phyloP scores from a whole-genome alignment of 2,329 filamentous ascomycete species.

The Ophiocordyceps robertsii region DNA sequence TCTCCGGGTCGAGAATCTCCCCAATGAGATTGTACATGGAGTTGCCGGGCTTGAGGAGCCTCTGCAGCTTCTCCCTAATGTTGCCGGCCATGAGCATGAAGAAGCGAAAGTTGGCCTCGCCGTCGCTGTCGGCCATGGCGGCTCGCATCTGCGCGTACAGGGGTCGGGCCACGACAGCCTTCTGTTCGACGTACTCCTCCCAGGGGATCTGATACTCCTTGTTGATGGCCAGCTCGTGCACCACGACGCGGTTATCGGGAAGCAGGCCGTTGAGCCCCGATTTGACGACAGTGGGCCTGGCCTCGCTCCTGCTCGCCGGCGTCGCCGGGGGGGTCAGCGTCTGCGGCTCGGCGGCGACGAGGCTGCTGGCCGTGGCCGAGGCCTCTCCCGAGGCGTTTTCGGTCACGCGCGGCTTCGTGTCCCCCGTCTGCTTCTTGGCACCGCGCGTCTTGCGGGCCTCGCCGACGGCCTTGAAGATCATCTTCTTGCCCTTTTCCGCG shows the following conservation, averaged over 20 bases:
- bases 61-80: conserved; percentile 58
- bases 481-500: conserved; percentile 52
- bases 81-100: conserved; percentile 59
- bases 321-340: conserved; percentile 41
- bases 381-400: conserved; percentile 27
- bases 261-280: conserved; percentile 39
- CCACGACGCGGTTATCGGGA: conserved; percentile 60
- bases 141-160: conserved; percentile 44
- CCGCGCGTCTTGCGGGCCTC: conserved; percentile 54
- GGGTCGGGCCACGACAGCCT: conserved; percentile 32
- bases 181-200: conserved; percentile 44
- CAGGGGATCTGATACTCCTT: conserved; percentile 61
- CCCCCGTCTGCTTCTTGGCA: conserved; percentile 52
- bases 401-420: conserved; percentile 56
- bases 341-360: conserved; percentile 29
- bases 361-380: conserved; percentile 21
- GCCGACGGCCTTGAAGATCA: conserved; percentile 63
- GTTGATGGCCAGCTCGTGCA: conserved; percentile 71
- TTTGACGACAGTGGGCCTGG: conserved; percentile 21
- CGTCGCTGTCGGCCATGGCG: conserved; percentile 53
- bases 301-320: conserved; percentile 25
- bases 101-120: conserved; percentile 51
- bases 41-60: conserved; percentile 56
- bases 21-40: conserved; percentile 63
- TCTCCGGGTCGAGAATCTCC: conserved; percentile 61